phyloP scores from a whole-genome alignment of 2,329 filamentous ascomycete genomes.

The Aspergillus carbonarius region DNA sequence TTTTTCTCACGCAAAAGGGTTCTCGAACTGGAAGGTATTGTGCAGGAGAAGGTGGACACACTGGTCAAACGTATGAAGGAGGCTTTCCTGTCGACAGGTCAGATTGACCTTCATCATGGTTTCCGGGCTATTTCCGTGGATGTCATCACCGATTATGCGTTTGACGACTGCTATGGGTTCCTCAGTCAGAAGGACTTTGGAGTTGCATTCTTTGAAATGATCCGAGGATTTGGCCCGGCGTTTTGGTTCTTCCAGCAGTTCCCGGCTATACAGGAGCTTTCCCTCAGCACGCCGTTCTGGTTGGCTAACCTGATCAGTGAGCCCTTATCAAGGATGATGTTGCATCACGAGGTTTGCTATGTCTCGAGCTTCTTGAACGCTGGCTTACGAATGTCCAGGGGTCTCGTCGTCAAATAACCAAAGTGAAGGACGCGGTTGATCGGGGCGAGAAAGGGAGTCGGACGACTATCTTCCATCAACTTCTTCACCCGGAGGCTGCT shows the following conservation, averaged over 20 bases:
- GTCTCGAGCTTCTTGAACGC: not conserved
- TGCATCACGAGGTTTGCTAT: constrained; percentile 15
- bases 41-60: constrained; percentile 24
- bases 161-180: constrained; percentile 22
- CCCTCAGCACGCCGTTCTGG: constrained; percentile 19
- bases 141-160: constrained; percentile 31
- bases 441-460: constrained; percentile 16
- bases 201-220: constrained; percentile 19
- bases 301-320: constrained; percentile 13
- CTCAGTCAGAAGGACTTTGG: constrained; percentile 23
- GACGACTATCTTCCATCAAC: constrained; percentile 25
- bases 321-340: constrained; percentile 17
- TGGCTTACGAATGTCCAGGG: constrained; percentile 3
- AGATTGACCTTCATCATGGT: constrained; percentile 23
- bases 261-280: constrained; percentile 16
- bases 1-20: constrained; percentile 32
- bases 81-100: constrained; percentile 14
- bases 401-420: constrained; percentile 14
- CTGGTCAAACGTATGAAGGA: constrained; percentile 22
- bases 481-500: constrained; percentile 16
- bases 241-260: constrained; percentile 27
- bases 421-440: constrained; percentile 19
- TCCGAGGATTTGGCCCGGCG: constrained; percentile 19
- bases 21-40: constrained; percentile 23
- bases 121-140: constrained; percentile 30